A percentile compares a stretch with the other conserved stretches of the same genome.
Conservation (phyloP, 345 rosid species). For the Brassica incana region DNA sequence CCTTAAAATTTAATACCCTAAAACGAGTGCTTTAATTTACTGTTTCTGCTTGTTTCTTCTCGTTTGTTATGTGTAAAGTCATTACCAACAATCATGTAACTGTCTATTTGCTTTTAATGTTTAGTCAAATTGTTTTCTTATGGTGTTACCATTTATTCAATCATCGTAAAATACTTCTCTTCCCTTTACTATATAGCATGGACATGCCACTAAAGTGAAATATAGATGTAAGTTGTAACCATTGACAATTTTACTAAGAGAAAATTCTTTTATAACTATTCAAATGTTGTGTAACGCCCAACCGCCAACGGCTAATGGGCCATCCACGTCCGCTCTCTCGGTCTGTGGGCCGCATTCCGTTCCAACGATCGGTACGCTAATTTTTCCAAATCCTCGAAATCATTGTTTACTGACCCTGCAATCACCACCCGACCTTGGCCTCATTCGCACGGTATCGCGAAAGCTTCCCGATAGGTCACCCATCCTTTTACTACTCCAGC, state of each 20-base stretch:
- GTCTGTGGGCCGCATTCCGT: too few relatives aligned
- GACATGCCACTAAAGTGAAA: not conserved
- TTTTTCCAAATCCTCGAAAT: too few relatives aligned
- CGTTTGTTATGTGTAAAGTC: not conserved
- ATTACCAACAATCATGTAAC: slow-evolving; percentile 5
- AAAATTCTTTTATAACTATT: not conserved
- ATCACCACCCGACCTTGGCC: too few relatives aligned
- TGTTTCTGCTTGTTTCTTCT: slow-evolving; percentile 19
- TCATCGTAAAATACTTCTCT: not conserved
- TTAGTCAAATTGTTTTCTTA: not conserved
- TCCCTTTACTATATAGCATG: not conserved
- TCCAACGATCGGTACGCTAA: too few relatives aligned
- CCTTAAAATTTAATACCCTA: not conserved
- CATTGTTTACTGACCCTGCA: too few relatives aligned
- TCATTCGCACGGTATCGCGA: too few relatives aligned
- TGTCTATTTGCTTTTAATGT: slow-evolving; percentile 11
- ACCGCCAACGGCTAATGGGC: too few relatives aligned
- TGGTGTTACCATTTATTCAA: not conserved
- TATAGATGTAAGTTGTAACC: not conserved
- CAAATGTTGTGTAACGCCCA: not conserved
- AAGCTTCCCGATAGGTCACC: too few relatives aligned
- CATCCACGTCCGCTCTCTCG: too few relatives aligned
- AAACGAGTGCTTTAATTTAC: not conserved
- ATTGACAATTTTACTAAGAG: not conserved
- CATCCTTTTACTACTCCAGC: too few relatives aligned